Evolutionary conservation across 2,329 filamentous ascomycete species (phyloP).

Genomic region (Paraphaeosphaeria minitans): DNA sequence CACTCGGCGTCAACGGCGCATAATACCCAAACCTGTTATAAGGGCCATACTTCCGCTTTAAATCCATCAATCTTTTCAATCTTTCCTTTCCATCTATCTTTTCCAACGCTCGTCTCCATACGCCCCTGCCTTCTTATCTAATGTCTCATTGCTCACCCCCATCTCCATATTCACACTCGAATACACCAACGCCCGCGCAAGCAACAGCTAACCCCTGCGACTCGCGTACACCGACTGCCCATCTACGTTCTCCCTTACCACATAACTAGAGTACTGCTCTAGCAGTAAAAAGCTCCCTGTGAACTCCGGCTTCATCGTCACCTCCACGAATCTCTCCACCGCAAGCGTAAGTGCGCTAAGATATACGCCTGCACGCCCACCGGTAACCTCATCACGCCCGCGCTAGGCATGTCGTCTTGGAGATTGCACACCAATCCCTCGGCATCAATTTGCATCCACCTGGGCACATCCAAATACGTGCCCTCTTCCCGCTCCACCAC

Average conservation of each 20-base stretch:
- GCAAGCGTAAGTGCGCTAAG: conserved; percentile 12
- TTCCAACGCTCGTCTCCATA: conserved; percentile 14
- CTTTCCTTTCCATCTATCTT: conserved; percentile 29
- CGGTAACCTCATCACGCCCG: conserved; percentile 10
- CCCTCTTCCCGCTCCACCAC: conserved; percentile 2
- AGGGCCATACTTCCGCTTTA: conserved; percentile 35
- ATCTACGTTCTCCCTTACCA: background rate
- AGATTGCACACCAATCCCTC: conserved; percentile 9
- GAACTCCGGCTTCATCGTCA: conserved; percentile 1
- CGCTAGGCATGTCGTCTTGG: conserved; percentile 9
- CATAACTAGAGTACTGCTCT: conserved; percentile 13
- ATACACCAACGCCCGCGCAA: conserved; percentile 10
- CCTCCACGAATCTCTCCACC: conserved; percentile 5
- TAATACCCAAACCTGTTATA: conserved; percentile 22
- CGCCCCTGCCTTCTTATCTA: conserved; percentile 7
- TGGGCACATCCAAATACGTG: conserved; percentile 11
- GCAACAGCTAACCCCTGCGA: background rate
- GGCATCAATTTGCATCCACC: conserved; percentile 8
- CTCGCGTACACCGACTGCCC: conserved; percentile 1
- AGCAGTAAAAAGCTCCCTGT: conserved; percentile 14
- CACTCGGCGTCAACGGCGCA: conserved; percentile 12
- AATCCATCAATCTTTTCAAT: conserved; percentile 24
- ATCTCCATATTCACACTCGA: conserved; percentile 9
- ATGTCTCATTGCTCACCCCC: conserved; percentile 2
- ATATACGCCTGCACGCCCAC: conserved; percentile 17